Conservation (phyloP, 129 eudicot genomes). For the Arctium minus region DNA sequence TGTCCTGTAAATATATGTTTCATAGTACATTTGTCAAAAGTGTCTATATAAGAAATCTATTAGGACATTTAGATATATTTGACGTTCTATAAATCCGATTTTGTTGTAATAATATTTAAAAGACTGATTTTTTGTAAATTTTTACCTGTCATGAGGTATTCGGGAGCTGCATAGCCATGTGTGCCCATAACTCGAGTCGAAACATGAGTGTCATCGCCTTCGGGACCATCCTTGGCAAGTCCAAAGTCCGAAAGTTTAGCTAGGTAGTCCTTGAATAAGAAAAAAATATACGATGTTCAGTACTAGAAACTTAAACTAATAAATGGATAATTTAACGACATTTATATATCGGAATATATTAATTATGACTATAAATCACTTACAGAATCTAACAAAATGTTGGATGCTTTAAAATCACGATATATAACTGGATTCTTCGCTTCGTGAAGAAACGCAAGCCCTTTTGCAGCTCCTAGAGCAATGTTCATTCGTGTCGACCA, state of each 20-base stretch:
- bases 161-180: slow-evolving; percentile 83
- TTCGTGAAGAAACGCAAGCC: slow-evolving; percentile 83
- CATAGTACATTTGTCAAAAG: too few relatives aligned
- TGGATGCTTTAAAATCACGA: slow-evolving; percentile 85
- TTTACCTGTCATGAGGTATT: slow-evolving; percentile 54
- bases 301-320: neutral
- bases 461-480: slow-evolving; percentile 76
- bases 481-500: slow-evolving; percentile 87
- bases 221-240: slow-evolving; percentile 48
- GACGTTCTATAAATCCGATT: neutral
- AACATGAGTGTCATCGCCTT: slow-evolving; percentile 40
- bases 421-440: slow-evolving; percentile 66
- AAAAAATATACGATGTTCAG: slow-evolving; percentile 5
- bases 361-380: neutral
- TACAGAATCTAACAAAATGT: slow-evolving; percentile 77
- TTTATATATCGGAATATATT: neutral
- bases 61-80: too few relatives aligned
- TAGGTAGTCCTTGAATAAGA: slow-evolving; percentile 29
- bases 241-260: slow-evolving; percentile 53
- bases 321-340: neutral
- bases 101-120: too few relatives aligned
- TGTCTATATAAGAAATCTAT: too few relatives aligned
- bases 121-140: neutral
- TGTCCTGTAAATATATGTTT: too few relatives aligned
- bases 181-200: slow-evolving; percentile 60